Conservation (phyloP, 2,329 filamentous ascomycete genomes). For the Penicillium hesseltinei region DNA sequence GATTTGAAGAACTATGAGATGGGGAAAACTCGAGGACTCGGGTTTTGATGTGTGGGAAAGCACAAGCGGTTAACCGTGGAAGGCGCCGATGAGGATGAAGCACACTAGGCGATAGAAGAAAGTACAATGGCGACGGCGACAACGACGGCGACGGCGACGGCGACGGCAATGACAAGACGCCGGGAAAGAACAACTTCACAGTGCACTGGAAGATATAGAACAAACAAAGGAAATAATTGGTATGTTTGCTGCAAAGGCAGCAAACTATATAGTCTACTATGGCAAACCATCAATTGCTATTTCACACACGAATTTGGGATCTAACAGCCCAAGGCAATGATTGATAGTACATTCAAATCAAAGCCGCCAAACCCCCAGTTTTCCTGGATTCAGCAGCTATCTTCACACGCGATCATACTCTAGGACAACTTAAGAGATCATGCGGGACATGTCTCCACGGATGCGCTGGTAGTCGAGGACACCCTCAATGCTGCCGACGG, state of each 20-base stretch:
- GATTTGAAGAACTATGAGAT: neutral
- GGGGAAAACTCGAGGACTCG: neutral
- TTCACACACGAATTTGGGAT: constrained; percentile 31
- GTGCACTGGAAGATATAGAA: neutral
- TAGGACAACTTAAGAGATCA: constrained; percentile 40
- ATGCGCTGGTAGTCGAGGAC: constrained; percentile 54
- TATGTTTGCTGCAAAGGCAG: constrained; percentile 19
- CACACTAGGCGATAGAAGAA: neutral
- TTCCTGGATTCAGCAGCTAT: constrained; percentile 14
- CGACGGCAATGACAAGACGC: neutral
- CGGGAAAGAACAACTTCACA: neutral
- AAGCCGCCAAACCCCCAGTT: constrained; percentile 10
- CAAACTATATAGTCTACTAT: constrained; percentile 32
- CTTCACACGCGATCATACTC: constrained; percentile 23
- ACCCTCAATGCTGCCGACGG: constrained; percentile 89
- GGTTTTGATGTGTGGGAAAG: neutral
- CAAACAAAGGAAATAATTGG: constrained; percentile 27
- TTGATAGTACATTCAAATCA: constrained; percentile 33
- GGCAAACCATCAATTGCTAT: constrained; percentile 33
- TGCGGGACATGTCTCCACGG: constrained; percentile 83
- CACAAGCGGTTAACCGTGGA: neutral
- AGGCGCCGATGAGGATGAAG: neutral
- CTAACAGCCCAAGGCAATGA: constrained; percentile 30
- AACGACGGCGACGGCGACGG: too few species aligned
- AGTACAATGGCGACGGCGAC: neutral